Conservation (phyloP, 305 asterid genomes). For the Coffea humblotiana region DNA sequence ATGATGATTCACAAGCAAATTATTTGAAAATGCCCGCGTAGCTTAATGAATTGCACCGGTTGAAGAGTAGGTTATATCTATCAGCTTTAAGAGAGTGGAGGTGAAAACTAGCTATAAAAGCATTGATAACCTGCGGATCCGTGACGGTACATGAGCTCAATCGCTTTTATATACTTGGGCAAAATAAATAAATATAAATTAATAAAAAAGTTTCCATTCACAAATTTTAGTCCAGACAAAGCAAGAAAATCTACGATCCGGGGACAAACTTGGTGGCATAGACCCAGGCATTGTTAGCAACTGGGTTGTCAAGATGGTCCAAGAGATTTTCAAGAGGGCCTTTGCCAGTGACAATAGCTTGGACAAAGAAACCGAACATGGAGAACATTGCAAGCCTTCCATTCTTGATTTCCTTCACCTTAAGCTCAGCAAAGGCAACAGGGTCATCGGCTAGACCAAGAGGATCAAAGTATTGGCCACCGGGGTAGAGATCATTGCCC, state of each 20-base stretch:
- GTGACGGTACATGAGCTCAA: neutral
- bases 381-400: conserved; percentile 71
- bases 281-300: conserved; percentile 85
- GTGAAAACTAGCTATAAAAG: neutral
- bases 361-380: conserved; percentile 33
- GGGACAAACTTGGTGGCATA: conserved; percentile 83
- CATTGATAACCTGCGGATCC: neutral
- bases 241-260: conserved; percentile 44
- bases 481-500: conserved; percentile 78
- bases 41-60: neutral
- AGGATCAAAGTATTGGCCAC: conserved; percentile 86
- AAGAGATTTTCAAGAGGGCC: conserved; percentile 55
- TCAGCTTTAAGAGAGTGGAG: neutral
- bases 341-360: conserved; percentile 35
- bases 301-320: conserved; percentile 83
- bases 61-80: neutral
- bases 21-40: neutral
- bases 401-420: conserved; percentile 80
- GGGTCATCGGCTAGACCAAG: conserved; percentile 76
- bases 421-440: conserved; percentile 65
- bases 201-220: conserved; percentile 1
- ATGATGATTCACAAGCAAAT: neutral
- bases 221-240: neutral
- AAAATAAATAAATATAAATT: neutral
- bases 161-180: neutral